Conservation (phyloP, 2,329 filamentous ascomycete species). For the Gaeumannomyces tritici region DNA sequence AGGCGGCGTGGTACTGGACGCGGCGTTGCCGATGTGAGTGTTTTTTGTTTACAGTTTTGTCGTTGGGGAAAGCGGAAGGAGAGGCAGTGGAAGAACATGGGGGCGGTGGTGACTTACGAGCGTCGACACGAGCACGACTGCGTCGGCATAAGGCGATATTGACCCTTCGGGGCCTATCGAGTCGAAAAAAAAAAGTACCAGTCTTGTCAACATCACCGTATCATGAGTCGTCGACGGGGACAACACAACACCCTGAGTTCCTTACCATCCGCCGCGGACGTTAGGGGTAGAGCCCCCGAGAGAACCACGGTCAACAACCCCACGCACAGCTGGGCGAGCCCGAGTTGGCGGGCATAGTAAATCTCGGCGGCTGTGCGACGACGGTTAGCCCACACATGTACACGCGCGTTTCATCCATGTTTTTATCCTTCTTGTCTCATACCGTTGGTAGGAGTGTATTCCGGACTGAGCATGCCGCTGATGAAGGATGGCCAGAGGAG, state of each 20-base stretch:
- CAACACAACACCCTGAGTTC: neutral
- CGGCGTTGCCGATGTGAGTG: neutral
- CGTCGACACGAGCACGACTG: constrained; percentile 56
- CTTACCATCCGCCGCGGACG: constrained; percentile 33
- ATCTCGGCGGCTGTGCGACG: constrained; percentile 47
- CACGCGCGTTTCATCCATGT: too few relatives aligned
- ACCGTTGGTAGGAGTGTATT: constrained; percentile 22
- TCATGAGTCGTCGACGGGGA: constrained; percentile 1
- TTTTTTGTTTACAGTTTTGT: too few relatives aligned
- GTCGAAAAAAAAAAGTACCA: neutral
- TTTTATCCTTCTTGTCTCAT: constrained; percentile 4
- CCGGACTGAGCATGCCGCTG: constrained; percentile 28
- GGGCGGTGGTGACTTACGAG: constrained; percentile 13
- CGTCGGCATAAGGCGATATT: constrained; percentile 53
- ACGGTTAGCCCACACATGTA: neutral
- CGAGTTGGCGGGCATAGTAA: constrained; percentile 66
- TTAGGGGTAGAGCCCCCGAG: constrained; percentile 60
- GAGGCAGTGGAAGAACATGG: too few relatives aligned
- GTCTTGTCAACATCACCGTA: neutral
- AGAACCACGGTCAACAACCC: constrained; percentile 56
- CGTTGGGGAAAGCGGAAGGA: too few relatives aligned
- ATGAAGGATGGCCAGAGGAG: constrained; percentile 38
- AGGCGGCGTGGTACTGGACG: constrained; percentile 45
- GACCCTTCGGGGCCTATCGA: constrained; percentile 23
- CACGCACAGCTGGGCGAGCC: constrained; percentile 56